Evolutionary conservation across 2,329 filamentous ascomycete genomes (phyloP).

Genomic region (Penicillium olsonii): DNA sequence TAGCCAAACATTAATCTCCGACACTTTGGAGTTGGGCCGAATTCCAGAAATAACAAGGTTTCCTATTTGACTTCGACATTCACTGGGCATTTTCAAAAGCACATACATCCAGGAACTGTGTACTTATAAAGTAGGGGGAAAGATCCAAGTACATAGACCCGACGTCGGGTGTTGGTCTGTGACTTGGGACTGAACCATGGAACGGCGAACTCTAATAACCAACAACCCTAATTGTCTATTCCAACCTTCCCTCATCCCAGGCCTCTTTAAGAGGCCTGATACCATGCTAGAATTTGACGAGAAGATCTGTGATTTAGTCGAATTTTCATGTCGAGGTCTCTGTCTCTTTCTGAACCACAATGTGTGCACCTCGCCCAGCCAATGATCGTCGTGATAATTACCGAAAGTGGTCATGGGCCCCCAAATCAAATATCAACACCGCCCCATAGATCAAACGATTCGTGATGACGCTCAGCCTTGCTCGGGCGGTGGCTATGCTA

Average conservation of each 20-base stretch:
- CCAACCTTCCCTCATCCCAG: background rate
- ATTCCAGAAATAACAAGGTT: background rate
- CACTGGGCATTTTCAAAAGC: background rate
- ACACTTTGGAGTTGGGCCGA: slow-evolving; percentile 9
- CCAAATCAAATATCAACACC: background rate
- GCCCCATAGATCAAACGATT: background rate
- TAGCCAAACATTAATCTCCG: slow-evolving; percentile 12
- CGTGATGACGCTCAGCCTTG: background rate
- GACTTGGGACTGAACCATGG: slow-evolving; percentile 11
- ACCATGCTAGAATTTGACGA: background rate
- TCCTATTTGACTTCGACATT: background rate
- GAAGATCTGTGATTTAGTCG: background rate
- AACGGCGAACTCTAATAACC: slow-evolving; percentile 10
- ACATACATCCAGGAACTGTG: too few relatives aligned
- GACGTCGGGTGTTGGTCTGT: slow-evolving; percentile 7
- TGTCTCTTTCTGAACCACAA: background rate
- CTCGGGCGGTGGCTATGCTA: background rate
- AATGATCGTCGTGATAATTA: slow-evolving; percentile 1
- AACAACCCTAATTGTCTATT: slow-evolving; percentile 8
- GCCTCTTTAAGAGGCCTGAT: background rate
- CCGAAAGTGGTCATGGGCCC: background rate
- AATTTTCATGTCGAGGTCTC: background rate
- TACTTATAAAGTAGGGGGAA: too few relatives aligned
- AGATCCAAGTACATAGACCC: too few relatives aligned
- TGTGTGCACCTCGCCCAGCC: background rate